These are phyloP conservation scores for Fusarium sambucinum DNA, from an alignment of 2,329 filamentous ascomycete genomes.

Conservation along the genomic window DNA sequence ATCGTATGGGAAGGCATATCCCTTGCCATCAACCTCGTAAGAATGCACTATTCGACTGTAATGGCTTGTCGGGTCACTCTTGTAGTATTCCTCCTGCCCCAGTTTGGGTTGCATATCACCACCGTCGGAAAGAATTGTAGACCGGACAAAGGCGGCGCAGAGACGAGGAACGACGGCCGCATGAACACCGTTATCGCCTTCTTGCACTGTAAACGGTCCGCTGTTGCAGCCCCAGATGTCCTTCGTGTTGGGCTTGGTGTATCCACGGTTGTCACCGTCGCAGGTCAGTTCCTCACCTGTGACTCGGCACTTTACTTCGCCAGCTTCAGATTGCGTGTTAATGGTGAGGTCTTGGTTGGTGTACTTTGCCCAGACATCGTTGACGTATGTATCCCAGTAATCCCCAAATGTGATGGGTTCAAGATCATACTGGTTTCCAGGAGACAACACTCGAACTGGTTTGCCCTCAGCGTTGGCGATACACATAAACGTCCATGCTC, in stretches of 20 bases:
- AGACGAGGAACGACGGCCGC: conserved; percentile 60
- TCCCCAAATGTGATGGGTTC: conserved; percentile 53
- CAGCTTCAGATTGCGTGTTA: conserved; percentile 57
- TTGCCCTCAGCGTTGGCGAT: conserved; percentile 53
- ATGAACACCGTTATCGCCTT: conserved; percentile 56
- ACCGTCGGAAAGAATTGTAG: conserved; percentile 59
- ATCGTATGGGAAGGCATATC: conserved; percentile 77
- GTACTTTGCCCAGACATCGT: conserved; percentile 62
- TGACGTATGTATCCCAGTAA: conserved; percentile 61
- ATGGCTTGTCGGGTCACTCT: conserved; percentile 61
- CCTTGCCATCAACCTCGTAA: conserved; percentile 68
- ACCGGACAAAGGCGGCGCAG: conserved; percentile 64
- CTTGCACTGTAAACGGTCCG: conserved; percentile 58
- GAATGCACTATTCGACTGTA: conserved; percentile 72
- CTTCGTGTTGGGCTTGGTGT: conserved; percentile 56
- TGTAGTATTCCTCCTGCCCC: conserved; percentile 58
- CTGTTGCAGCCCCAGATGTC: conserved; percentile 66
- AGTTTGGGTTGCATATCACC: conserved; percentile 61
- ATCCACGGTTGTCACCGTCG: conserved; percentile 57
- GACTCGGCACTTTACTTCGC: conserved; percentile 57
- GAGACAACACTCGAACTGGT: conserved; percentile 60
- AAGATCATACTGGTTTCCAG: conserved; percentile 56
- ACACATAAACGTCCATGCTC: conserved; percentile 61
- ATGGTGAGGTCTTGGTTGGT: conserved; percentile 54
- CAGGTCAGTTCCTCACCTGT: conserved; percentile 54